phyloP scores from a whole-genome alignment of 2,329 filamentous ascomycete genomes.

The Colletotrichum tanaceti region DNA sequence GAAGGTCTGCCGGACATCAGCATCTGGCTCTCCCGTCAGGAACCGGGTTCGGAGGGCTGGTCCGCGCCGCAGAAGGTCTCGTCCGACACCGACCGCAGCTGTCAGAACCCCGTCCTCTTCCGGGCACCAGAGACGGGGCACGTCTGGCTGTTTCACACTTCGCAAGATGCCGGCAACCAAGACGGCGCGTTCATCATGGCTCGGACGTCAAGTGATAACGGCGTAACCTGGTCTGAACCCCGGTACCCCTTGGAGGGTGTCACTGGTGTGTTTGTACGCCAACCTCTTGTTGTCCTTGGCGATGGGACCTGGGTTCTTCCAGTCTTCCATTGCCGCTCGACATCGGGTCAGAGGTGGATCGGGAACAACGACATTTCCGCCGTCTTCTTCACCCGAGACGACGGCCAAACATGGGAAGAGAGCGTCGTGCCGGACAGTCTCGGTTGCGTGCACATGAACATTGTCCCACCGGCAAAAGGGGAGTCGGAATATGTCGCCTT shows the following conservation, averaged over 20 bases:
- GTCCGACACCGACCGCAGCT: conserved; percentile 53
- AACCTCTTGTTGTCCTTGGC: conserved; percentile 52
- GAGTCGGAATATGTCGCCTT: conserved; percentile 50
- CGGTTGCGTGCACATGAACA: conserved; percentile 59
- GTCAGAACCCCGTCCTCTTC: conserved; percentile 59
- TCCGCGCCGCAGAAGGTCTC: conserved; percentile 51
- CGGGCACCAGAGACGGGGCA: conserved; percentile 48
- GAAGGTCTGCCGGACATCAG: conserved; percentile 58
- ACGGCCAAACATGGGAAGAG: conserved; percentile 55
- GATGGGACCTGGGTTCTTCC: conserved; percentile 56
- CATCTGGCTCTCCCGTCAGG: conserved; percentile 55
- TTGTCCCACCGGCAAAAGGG: conserved; percentile 46
- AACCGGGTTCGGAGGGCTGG: conserved; percentile 49
- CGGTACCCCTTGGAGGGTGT: conserved; percentile 48
- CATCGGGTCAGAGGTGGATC: conserved; percentile 55
- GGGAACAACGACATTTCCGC: conserved; percentile 58
- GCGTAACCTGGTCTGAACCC: conserved; percentile 51
- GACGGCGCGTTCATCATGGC: conserved; percentile 55
- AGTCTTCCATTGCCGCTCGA: conserved; percentile 56
- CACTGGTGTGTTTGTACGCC: conserved; percentile 55
- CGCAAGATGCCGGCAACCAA: conserved; percentile 58
- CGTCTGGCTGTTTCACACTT: conserved; percentile 58
- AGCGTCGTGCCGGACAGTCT: conserved; percentile 51
- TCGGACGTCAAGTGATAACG: conserved; percentile 51
- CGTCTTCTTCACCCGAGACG: conserved; percentile 51